Conservation (phyloP, 495 filamentous ascomycete species). For the Lineolata rhizophorae region DNA sequence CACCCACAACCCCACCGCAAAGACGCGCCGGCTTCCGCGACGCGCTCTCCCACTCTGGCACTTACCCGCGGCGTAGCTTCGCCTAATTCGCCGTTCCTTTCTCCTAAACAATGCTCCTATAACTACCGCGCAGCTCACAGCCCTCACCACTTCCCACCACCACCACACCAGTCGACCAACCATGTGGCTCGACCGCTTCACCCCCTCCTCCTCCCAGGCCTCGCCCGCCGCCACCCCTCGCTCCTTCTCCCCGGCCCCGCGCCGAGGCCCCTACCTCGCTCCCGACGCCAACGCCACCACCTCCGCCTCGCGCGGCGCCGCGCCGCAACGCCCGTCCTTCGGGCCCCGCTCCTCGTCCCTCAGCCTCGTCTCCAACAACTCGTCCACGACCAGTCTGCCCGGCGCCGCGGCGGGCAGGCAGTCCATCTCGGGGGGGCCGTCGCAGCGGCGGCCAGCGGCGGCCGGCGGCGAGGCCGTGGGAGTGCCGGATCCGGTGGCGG, state of each 20-base stretch:
- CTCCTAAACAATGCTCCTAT: too few species aligned
- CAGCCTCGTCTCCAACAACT: too few species aligned
- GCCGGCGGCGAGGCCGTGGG: too few species aligned
- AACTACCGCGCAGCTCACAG: too few species aligned
- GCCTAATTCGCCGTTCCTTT: too few species aligned
- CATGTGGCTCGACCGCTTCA: conserved; percentile 83
- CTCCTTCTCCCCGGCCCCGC: conserved; percentile 47
- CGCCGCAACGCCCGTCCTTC: conserved; percentile 32
- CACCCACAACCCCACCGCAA: neutral
- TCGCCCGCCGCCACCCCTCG: conserved; percentile 35
- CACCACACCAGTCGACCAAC: too few species aligned
- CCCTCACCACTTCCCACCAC: too few species aligned
- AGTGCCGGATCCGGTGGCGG: conserved; percentile 57
- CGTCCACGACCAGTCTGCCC: too few species aligned
- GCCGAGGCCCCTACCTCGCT: conserved; percentile 36
- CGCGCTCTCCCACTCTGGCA: neutral
- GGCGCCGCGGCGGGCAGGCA: too few species aligned
- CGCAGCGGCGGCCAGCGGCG: too few species aligned
- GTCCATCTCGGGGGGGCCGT: too few species aligned
- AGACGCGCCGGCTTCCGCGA: neutral
- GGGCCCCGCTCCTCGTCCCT: conserved; percentile 40
- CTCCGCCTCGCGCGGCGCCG: conserved; percentile 33
- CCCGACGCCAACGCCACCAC: too few species aligned
- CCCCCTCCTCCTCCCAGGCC: conserved; percentile 43
- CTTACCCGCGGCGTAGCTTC: neutral